These are phyloP conservation scores for Hypoxylon sp. DNA, from an alignment of 2,329 filamentous ascomycete genomes.

Conservation along the genomic window DNA sequence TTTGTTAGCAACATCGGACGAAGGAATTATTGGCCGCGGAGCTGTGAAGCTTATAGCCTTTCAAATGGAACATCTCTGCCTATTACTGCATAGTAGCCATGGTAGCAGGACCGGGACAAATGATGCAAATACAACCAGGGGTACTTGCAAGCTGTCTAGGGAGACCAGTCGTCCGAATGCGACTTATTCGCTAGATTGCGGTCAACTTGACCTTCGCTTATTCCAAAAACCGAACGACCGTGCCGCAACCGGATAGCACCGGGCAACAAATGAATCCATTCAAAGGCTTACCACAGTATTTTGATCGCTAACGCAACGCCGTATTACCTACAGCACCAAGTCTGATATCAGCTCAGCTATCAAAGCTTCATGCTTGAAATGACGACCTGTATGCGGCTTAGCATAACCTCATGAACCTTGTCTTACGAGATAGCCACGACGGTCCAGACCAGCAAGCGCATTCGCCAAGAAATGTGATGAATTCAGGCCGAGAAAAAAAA, in stretches of 20 bases:
- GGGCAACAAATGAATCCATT: slow-evolving; percentile 10
- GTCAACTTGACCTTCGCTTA: background rate
- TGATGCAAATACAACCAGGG: background rate
- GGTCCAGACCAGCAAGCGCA: slow-evolving; percentile 14
- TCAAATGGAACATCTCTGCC: slow-evolving; percentile 10
- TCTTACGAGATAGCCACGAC: slow-evolving; percentile 13
- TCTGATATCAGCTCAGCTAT: slow-evolving; percentile 18
- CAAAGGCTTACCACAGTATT: slow-evolving; percentile 9
- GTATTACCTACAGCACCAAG: slow-evolving; percentile 18
- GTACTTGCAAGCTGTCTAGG: slow-evolving; percentile 15
- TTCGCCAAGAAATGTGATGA: slow-evolving; percentile 18
- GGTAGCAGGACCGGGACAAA: slow-evolving; percentile 3
- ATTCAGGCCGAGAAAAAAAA: background rate
- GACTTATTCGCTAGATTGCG: background rate
- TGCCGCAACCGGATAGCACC: slow-evolving; percentile 32
- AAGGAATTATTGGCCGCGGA: background rate
- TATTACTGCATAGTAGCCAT: slow-evolving; percentile 14
- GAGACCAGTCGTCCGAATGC: slow-evolving; percentile 5
- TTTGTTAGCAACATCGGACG: background rate
- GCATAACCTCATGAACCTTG: slow-evolving; percentile 13
- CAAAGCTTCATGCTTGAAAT: background rate
- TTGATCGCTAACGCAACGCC: slow-evolving; percentile 16
- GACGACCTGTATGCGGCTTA: slow-evolving; percentile 12
- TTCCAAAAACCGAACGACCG: slow-evolving; percentile 19
- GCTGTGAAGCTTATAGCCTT: background rate